Base-by-base conservation (phyloP, 169 alveolate species). In the Plasmodium coatneyi region DNA sequence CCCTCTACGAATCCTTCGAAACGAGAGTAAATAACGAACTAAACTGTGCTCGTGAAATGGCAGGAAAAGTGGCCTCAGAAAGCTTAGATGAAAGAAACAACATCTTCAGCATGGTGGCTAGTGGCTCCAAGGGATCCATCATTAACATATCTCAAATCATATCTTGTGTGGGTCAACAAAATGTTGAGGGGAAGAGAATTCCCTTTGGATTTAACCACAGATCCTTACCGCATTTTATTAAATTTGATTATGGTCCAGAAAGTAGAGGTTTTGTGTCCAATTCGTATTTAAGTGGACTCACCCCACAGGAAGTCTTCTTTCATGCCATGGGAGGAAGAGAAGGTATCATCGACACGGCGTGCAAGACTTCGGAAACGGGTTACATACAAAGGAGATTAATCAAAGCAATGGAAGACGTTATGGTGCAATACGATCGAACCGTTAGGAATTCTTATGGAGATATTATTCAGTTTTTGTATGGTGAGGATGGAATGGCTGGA, bases 251-350 rank as follows among this genome's bases (percentile, higher is more conserved):
- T 96, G 99, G 99, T 1, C 99, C 99, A 22, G 99, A 99, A 96
- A 97, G 99, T 83, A 98, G 99, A 83, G 99, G 99, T 5, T 99
- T 99, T 94, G 99, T 99, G 12, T 99, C 99, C 49, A 99, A 99
- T 97, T 98, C 99, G 19, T 99, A 99, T 94, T 97, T 99, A 60
- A 96, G 99, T 43, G 99, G 99, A 0, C 96, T 99, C 72, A 98
- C 99, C 46, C 99, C 99, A 22, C 99, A 99, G 95, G 99, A 99
- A 95, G 98, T 99, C 94, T 99, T 99, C 97, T 99, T 99, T 97
- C 99, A 99, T 97, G 99, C 99, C 71, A 99, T 99, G 99, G 99
- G 99, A 72, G 99, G 99, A 39, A 97, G 99, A 95, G 99, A 99
- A 95, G 99, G 99, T 70, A 98, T 99, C 43, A 99, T 99, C 80